Evolutionary conservation across 1,284 basidiomycete species (phyloP).

Genomic region (Ustilago bromivora): DNA sequence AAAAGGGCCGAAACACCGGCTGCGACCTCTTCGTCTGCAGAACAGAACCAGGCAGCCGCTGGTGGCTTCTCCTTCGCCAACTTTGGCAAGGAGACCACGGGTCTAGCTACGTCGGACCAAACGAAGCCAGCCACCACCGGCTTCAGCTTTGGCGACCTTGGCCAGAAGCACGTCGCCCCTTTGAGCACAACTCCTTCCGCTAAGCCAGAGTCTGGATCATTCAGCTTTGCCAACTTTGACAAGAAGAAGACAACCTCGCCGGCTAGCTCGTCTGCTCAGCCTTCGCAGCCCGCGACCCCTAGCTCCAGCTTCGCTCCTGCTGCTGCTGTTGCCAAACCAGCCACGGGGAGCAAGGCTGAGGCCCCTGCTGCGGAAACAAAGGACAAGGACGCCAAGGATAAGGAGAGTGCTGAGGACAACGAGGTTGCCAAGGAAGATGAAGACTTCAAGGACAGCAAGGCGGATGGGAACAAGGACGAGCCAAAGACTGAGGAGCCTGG

Average conservation of each 20-base stretch:
- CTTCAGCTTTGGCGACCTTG: constrained; percentile 18
- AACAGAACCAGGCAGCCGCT: constrained; percentile 1
- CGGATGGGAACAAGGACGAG: not conserved
- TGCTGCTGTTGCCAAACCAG: constrained; percentile 2
- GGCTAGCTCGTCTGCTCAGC: not conserved
- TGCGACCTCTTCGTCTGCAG: not conserved
- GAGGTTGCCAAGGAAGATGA: not conserved
- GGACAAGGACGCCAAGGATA: not conserved
- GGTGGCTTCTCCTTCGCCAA: constrained; percentile 21
- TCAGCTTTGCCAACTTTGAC: constrained; percentile 21
- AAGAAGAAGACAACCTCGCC: constrained; percentile 7
- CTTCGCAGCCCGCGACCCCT: not conserved
- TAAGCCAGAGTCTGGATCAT: constrained; percentile 12
- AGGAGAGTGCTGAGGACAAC: not conserved
- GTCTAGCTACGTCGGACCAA: not conserved
- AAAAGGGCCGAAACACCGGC: constrained; percentile 12
- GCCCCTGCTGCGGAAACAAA: not conserved
- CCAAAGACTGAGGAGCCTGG: no score
- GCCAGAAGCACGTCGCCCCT: constrained; percentile 8
- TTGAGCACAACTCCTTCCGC: not conserved
- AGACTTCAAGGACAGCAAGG: not conserved
- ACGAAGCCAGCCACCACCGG: constrained; percentile 10
- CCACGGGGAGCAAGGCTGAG: constrained; percentile 6
- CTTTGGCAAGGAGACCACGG: not conserved
- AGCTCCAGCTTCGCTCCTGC: constrained; percentile 26